phyloP scores from a whole-genome alignment of 352 stramenopile genomes.

The Elongisporangium undulatum region DNA sequence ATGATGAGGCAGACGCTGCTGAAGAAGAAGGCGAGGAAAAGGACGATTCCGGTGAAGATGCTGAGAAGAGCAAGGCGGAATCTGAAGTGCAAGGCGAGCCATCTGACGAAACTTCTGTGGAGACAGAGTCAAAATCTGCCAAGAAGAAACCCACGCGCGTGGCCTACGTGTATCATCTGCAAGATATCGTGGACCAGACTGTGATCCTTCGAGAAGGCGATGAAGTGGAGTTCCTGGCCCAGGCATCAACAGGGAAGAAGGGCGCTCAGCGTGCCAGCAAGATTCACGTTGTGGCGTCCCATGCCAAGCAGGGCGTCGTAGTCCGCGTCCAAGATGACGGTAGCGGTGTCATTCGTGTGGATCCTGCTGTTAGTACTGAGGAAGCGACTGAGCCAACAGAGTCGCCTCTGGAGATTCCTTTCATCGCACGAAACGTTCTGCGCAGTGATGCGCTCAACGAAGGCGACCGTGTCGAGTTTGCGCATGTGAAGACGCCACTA shows the following conservation, averaged over 20 bases:
- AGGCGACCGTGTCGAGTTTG: conserved; percentile 76
- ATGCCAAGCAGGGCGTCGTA: conserved; percentile 60
- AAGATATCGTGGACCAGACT: conserved; percentile 48
- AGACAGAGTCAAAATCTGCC: conserved; percentile 11
- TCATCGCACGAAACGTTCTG: conserved; percentile 48
- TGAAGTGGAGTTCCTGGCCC: conserved; percentile 60
- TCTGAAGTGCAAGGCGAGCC: conserved; percentile 3
- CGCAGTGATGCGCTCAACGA: conserved; percentile 51
- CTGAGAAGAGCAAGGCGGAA: conserved; percentile 8
- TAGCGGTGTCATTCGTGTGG: conserved; percentile 52
- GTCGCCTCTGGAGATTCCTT: conserved; percentile 27
- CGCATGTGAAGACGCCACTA: conserved; percentile 24
- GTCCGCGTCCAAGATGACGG: conserved; percentile 37
- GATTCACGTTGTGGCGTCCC: conserved; percentile 46
- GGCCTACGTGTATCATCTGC: conserved; percentile 59
- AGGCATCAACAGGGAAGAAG: conserved; percentile 26
- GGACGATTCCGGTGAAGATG: conserved; percentile 18
- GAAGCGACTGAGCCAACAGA: conserved; percentile 14
- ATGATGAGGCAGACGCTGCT: conserved; percentile 4
- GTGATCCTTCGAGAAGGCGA: conserved; percentile 68
- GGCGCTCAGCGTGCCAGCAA: conserved; percentile 37
- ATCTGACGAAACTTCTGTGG: neutral
- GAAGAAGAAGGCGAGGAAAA: conserved; percentile 16
- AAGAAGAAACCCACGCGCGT: conserved; percentile 17
- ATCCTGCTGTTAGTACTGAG: conserved; percentile 4